A percentile compares a stretch with the other conserved stretches of the same genome.
These are phyloP conservation scores for Solanum dulcamara DNA, from an alignment of 257 asterid genomes.

Conservation along the genomic window DNA sequence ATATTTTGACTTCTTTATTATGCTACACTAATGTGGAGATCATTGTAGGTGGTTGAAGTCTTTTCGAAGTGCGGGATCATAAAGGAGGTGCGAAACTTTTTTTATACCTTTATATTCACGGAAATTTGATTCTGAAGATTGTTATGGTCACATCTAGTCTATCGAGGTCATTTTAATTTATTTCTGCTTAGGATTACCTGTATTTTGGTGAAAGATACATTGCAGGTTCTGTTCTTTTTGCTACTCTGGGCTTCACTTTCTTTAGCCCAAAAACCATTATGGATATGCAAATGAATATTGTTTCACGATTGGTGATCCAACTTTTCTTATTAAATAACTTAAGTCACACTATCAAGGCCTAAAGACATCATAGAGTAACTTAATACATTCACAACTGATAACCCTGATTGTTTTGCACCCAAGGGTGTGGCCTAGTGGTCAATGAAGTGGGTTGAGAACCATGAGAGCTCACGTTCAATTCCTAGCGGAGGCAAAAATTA, in stretches of 20 bases:
- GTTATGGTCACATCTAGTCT: background rate
- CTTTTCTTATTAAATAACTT: background rate
- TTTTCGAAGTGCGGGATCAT: conserved; percentile 93
- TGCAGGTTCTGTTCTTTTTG: background rate
- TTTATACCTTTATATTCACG: background rate
- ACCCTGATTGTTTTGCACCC: background rate
- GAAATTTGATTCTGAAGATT: background rate
- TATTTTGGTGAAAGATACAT: background rate
- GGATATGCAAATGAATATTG: background rate
- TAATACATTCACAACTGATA: background rate
- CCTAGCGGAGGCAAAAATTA: background rate
- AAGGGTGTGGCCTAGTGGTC: background rate
- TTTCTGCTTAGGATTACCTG: background rate
- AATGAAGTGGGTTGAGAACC: background rate
- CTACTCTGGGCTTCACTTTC: background rate
- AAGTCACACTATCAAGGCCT: background rate
- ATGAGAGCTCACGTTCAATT: background rate
- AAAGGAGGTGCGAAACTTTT: conserved; percentile 59
- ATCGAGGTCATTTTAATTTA: background rate
- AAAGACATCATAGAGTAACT: background rate
- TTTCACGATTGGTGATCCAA: background rate
- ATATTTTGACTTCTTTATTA: background rate
- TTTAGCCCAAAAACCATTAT: background rate
- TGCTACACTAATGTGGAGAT: conserved; percentile 15
- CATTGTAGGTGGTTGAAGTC: conserved; percentile 69